phyloP scores from a whole-genome alignment of 1,139 yeast species.

The Blastobotrys capitulatus region DNA sequence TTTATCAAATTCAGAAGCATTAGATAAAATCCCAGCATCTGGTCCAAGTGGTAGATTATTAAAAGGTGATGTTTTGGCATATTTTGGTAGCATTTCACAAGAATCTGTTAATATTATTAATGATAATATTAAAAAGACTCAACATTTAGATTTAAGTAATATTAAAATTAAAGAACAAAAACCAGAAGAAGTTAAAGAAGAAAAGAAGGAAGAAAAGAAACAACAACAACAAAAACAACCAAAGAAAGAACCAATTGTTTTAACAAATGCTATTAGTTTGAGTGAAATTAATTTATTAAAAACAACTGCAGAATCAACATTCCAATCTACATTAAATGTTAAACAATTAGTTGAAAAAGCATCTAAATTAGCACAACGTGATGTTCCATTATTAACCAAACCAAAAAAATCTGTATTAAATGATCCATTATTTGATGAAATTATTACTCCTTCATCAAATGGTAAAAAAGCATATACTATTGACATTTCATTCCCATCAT shows the following conservation, averaged over 20 bases:
- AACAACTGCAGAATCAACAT: conserved; percentile 31
- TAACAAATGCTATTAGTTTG: conserved; percentile 18
- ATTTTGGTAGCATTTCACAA: conserved; percentile 62
- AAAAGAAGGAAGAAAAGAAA: conserved; percentile 10
- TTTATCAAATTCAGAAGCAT: conserved; percentile 64
- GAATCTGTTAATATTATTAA: conserved; percentile 51
- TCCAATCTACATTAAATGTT: conserved; percentile 26
- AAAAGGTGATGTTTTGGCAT: conserved; percentile 88
- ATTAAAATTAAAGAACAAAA: conserved; percentile 42
- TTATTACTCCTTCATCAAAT: conserved; percentile 40
- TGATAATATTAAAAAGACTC: conserved; percentile 49
- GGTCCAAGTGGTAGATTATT: conserved; percentile 86
- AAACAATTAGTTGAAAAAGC: conserved; percentile 37
- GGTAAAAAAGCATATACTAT: conserved; percentile 51
- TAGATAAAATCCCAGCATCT: conserved; percentile 67
- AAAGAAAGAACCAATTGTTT: conserved; percentile 15
- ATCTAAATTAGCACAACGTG: conserved; percentile 35
- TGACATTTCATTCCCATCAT: conserved; percentile 46
- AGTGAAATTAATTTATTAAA: conserved; percentile 22
- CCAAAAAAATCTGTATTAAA: conserved; percentile 43
- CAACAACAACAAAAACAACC: no score
- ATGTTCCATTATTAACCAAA: conserved; percentile 40
- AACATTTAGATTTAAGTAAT: conserved; percentile 72
- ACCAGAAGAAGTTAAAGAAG: conserved; percentile 22
- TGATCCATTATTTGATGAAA: conserved; percentile 62